These are phyloP conservation scores for Afroboletus lepidellus DNA, from an alignment of 1,284 basidiomycete genomes.

Conservation along the genomic window DNA sequence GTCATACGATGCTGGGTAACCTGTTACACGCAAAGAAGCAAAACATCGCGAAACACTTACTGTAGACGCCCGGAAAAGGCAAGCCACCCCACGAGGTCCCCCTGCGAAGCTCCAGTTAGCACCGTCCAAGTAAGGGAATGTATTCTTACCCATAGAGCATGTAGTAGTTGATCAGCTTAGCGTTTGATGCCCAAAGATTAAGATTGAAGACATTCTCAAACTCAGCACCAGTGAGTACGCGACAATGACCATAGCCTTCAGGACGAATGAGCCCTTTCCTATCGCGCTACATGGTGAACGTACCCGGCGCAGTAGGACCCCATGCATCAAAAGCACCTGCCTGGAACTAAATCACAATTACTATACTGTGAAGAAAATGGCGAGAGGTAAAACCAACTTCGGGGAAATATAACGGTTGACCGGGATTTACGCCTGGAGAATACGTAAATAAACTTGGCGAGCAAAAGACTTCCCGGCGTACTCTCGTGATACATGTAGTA, in stretches of 20 bases:
- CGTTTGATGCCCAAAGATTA: constrained; percentile 74
- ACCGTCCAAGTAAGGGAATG: neutral
- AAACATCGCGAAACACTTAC: constrained; percentile 22
- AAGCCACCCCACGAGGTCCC: constrained; percentile 80
- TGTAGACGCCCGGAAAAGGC: constrained; percentile 66
- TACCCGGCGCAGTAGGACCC: constrained; percentile 64
- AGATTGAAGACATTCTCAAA: constrained; percentile 77
- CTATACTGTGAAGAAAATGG: neutral
- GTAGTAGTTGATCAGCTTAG: constrained; percentile 75
- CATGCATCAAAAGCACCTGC: constrained; percentile 75
- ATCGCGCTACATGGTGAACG: neutral
- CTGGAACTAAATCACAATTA: constrained; percentile 50
- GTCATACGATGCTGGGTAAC: constrained; percentile 55
- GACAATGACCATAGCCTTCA: constrained; percentile 47
- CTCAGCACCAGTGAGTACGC: constrained; percentile 60
- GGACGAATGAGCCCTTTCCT: constrained; percentile 9
- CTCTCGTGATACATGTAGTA: constrained; percentile 32
- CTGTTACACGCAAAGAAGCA: constrained; percentile 6
- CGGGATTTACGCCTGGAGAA: constrained; percentile 26
- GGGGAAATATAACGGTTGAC: constrained; percentile 33
- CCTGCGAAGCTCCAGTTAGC: constrained; percentile 35
- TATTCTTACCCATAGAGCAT: constrained; percentile 68
- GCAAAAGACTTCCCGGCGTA: constrained; percentile 6
- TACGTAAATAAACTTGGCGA: constrained; percentile 7
- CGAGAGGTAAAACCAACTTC: constrained; percentile 23